Conservation (phyloP, 305 asterid genomes). For the Fraxinus paxiana region DNA sequence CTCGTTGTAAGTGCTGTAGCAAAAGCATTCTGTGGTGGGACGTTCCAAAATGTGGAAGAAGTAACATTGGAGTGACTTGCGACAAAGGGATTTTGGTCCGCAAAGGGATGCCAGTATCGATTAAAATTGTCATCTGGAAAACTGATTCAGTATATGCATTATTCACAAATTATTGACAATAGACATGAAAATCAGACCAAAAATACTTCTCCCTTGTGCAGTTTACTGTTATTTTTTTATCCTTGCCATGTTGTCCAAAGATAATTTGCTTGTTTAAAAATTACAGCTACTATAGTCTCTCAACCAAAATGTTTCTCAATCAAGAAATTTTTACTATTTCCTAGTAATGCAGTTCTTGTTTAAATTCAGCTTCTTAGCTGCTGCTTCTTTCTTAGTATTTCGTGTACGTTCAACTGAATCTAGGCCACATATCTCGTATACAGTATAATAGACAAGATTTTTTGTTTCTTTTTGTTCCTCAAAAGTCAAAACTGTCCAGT, state of each 20-base stretch:
- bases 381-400: neutral
- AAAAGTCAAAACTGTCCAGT: neutral
- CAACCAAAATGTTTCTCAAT: neutral
- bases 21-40: constrained; percentile 62
- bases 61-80: constrained; percentile 48
- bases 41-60: constrained; percentile 59
- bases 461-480: neutral
- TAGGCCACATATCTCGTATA: neutral
- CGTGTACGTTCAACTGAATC: neutral
- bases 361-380: neutral
- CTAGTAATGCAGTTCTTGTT: neutral
- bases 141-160: constrained; percentile 32
- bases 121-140: constrained; percentile 77
- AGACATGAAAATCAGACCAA: neutral
- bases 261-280: neutral
- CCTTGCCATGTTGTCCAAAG: neutral
- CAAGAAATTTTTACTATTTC: neutral
- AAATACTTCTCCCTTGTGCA: neutral
- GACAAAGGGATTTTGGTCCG: constrained; percentile 46
- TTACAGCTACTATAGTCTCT: neutral
- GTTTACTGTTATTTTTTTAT: neutral
- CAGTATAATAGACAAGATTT: neutral
- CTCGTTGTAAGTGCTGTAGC: constrained; percentile 58
- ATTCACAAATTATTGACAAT: neutral
- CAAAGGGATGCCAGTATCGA: constrained; percentile 64